Conservation (phyloP, 495 filamentous ascomycete species). For the Podospora australis region DNA sequence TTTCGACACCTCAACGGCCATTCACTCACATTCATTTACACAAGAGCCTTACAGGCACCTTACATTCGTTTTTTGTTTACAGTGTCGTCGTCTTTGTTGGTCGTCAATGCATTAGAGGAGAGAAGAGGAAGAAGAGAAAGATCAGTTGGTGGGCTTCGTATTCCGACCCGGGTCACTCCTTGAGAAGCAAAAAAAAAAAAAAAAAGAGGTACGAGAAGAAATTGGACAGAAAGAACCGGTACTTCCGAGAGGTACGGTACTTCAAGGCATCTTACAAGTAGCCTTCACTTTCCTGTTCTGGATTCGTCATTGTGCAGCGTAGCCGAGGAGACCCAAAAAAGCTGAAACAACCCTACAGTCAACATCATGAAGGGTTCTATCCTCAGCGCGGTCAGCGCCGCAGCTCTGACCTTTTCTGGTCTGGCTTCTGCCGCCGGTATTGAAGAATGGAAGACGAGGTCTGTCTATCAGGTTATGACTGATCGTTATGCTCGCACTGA, state of each 20-base stretch:
- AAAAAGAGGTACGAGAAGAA: neutral
- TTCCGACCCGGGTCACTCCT: constrained; percentile 24
- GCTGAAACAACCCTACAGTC: neutral
- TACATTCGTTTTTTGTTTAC: neutral
- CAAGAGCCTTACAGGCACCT: too few species aligned
- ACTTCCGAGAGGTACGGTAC: constrained; percentile 4
- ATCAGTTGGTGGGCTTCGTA: too few species aligned
- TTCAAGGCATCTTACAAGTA: constrained; percentile 4
- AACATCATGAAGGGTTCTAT: constrained; percentile 19
- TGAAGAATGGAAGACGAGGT: constrained; percentile 54
- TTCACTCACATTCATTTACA: too few species aligned
- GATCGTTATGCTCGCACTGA: constrained; percentile 67
- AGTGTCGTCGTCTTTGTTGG: neutral
- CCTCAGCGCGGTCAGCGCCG: constrained; percentile 17
- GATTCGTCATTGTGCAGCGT: neutral
- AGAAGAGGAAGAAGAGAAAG: constrained; percentile 1
- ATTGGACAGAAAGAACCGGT: constrained; percentile 5
- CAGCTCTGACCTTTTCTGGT: constrained; percentile 21
- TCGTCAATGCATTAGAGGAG: constrained; percentile 3
- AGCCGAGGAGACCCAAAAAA: neutral
- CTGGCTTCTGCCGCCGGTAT: constrained; percentile 19
- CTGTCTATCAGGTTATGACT: constrained; percentile 70
- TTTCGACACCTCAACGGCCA: constrained; percentile 1
- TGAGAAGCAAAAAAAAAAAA: constrained; percentile 8
- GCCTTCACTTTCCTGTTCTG: neutral